Evolutionary conservation across 176 grass and related monocot genomes (phyloP), one percentile per base, ranked within the genome.

Genomic region (Aegilops bicornis): DNA sequence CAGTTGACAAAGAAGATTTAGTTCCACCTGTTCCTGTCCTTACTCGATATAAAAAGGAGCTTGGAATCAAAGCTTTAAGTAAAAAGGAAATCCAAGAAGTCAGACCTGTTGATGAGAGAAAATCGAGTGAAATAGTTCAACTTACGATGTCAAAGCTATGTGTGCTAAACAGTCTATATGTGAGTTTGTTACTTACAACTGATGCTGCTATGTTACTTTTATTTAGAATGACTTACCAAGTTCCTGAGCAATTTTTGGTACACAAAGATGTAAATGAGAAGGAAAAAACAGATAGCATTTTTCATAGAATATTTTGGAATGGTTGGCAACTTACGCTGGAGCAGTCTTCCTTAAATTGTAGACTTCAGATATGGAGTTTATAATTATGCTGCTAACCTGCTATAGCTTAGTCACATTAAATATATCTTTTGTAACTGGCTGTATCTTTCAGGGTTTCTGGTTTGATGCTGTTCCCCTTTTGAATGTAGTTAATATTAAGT

Each of bases 31-130:
- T 91, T 69, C 97, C 97, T 78, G 94, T 88, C 89, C 91, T 98
- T 73, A 98, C 97, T 83, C 90, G 97, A 80, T 96, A 94, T 87
- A 98, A 92, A 86, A 96, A 92, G 76, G 97, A 98, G 88, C 91
- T 83, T 85, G 94, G 94, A 86, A 96, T 98, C 58, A 96, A 91
- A 86, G 86, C 90, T 91, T 98, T 98, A 83, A 88, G 92, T 52
- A 98, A 88, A 80, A 98, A 96, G 73, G 97, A 98, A 48, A 81
- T 90, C 35, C 78, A 83, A 36, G 92, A 98, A 83, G 39, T 90
- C 83, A 94, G 83, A 96, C 84, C 91, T 48, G 77, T 88, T 59
- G 92, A 94, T 69, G 93, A 92, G 73, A 96, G 84, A 67, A 98
- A 92, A 90, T 91, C 94, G 81, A 89, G 82, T 87, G 88, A 89